phyloP scores from a whole-genome alignment of 768 basidiomycete species.

The Lentinula lateritia region DNA sequence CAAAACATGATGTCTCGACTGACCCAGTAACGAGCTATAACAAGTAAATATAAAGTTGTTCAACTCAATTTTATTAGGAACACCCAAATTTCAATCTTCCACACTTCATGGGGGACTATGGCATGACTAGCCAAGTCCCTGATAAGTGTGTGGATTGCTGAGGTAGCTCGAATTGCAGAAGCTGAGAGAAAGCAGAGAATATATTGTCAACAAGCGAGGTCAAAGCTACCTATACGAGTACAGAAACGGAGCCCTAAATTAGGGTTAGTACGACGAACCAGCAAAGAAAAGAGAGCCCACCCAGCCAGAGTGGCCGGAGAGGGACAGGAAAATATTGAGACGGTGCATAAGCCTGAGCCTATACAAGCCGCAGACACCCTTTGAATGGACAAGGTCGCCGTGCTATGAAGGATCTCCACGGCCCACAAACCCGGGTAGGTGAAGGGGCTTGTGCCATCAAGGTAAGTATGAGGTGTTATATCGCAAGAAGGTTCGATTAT shows the following conservation, averaged over 20 bases:
- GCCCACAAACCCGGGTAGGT: slow-evolving; percentile 6
- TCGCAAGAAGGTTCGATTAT: not conserved
- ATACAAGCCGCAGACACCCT: slow-evolving; percentile 8
- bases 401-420: slow-evolving; percentile 7
- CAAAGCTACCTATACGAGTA: not conserved
- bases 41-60: too few species aligned
- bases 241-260: not conserved
- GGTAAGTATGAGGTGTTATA: slow-evolving; percentile 5
- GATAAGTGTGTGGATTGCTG: not conserved
- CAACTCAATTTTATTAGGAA: too few species aligned
- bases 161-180: too few species aligned
- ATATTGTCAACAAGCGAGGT: not conserved
- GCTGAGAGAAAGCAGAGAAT: too few species aligned
- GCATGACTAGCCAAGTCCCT: not conserved
- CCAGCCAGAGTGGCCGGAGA: slow-evolving; percentile 8
- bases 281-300: slow-evolving; percentile 7
- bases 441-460: slow-evolving; percentile 9
- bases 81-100: not conserved
- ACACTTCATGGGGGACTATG: not conserved
- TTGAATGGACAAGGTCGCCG: slow-evolving; percentile 1
- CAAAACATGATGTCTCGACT: not conserved
- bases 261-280: not conserved
- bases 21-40: too few species aligned
- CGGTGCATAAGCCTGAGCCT: slow-evolving; percentile 8
- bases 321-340: slow-evolving; percentile 8